Evolutionary conservation across 495 filamentous ascomycete species (phyloP).

Genomic region (Trichoderma asperelloides): DNA sequence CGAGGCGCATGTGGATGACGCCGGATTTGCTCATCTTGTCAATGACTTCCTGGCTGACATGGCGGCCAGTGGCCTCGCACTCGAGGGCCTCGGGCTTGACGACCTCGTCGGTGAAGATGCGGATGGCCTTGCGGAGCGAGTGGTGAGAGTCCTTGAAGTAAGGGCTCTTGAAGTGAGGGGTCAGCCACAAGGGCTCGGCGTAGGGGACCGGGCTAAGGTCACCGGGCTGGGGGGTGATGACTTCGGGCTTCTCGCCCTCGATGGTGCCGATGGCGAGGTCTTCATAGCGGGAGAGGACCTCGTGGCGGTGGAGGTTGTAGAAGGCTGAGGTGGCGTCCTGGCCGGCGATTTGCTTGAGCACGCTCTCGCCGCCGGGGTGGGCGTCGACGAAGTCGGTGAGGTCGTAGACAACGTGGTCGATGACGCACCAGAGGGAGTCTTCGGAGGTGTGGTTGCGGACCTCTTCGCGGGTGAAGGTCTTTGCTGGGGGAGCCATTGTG

Average conservation of each 20-base stretch:
- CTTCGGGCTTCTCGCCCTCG: conserved; percentile 62
- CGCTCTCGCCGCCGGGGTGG: conserved; percentile 77
- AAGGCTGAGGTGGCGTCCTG: conserved; percentile 80
- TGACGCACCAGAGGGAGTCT: conserved; percentile 70
- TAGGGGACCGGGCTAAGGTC: conserved; percentile 71
- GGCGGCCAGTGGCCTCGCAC: conserved; percentile 66
- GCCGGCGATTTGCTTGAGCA: conserved; percentile 77
- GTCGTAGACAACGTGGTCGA: conserved; percentile 89
- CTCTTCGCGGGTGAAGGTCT: conserved; percentile 60
- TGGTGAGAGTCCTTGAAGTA: conserved; percentile 77
- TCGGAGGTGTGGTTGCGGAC: conserved; percentile 78
- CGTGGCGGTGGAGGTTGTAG: conserved; percentile 89
- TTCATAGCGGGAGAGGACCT: conserved; percentile 71
- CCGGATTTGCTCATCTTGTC: conserved; percentile 65
- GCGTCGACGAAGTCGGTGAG: conserved; percentile 86
- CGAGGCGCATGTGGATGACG: conserved; percentile 73
- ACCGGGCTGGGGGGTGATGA: conserved; percentile 61
- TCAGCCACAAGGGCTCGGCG: conserved; percentile 73
- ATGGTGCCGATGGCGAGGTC: conserved; percentile 69
- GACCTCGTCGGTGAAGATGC: conserved; percentile 64
- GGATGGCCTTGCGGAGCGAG: conserved; percentile 58
- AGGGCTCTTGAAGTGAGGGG: conserved; percentile 67
- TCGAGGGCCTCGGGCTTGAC: conserved; percentile 67
- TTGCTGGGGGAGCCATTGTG: conserved; percentile 4
- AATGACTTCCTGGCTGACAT: conserved; percentile 70